phyloP scores from a whole-genome alignment of 2,329 filamentous ascomycete species.

The Fusarium sp. region DNA sequence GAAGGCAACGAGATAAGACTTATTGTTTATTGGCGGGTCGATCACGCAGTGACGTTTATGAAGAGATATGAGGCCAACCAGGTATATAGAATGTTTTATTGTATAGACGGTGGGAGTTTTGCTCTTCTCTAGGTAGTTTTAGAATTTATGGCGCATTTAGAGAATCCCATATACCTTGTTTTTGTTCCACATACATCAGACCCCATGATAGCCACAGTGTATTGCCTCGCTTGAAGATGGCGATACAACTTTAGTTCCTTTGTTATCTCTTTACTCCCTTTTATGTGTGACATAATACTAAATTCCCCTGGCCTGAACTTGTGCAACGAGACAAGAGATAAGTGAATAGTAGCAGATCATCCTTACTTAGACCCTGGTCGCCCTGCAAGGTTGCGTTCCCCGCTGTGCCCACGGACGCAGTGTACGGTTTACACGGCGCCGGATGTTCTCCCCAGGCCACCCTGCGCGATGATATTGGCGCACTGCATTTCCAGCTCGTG shows the following conservation, averaged over 20 bases:
- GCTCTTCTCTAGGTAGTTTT: conserved; percentile 1
- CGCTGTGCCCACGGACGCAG: not conserved
- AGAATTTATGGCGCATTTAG: conserved; percentile 14
- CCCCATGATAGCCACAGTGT: conserved; percentile 5
- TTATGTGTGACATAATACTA: conserved; percentile 18
- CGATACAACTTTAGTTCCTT: not conserved
- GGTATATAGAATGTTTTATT: conserved; percentile 27
- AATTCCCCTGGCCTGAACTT: conserved; percentile 5
- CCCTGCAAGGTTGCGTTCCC: conserved; percentile 21
- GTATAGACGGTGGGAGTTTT: conserved; percentile 36
- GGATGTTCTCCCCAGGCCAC: conserved; percentile 15
- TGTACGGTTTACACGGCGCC: conserved; percentile 15
- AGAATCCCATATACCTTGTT: conserved; percentile 11
- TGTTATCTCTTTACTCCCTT: conserved; percentile 16
- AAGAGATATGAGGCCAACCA: conserved; percentile 37
- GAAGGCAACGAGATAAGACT: conserved; percentile 39
- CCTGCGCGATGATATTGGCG: conserved; percentile 24
- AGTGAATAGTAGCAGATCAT: conserved; percentile 16
- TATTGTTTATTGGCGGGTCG: conserved; percentile 26
- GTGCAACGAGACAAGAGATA: conserved; percentile 24
- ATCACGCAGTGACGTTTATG: conserved; percentile 37
- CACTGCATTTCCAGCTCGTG: conserved; percentile 30
- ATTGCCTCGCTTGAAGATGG: not conserved
- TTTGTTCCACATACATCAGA: conserved; percentile 19
- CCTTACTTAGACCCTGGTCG: not conserved